phyloP scores from a whole-genome alignment of 2,329 filamentous ascomycete species.

The Penicillium hordei region DNA sequence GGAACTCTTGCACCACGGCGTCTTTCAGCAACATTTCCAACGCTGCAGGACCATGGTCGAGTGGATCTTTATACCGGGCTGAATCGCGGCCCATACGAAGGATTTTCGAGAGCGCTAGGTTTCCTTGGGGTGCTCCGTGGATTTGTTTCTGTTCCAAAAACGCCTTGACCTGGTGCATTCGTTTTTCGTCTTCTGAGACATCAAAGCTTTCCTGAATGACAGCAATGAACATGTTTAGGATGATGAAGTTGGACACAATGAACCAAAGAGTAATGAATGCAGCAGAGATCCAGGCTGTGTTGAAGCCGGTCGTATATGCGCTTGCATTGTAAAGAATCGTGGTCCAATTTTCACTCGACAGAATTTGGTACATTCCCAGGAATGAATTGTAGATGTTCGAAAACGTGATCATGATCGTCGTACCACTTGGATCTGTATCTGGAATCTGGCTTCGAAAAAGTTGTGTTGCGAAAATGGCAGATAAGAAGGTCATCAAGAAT shows the following conservation, averaged over 20 bases:
- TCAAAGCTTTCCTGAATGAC: slow-evolving; percentile 99
- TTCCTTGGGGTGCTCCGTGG: slow-evolving; percentile 64
- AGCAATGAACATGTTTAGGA: slow-evolving; percentile 99
- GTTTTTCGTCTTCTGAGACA: slow-evolving; percentile 96
- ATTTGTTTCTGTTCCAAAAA: slow-evolving; percentile 91
- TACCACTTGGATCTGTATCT: slow-evolving; percentile 58
- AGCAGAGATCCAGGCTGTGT: slow-evolving; percentile 89
- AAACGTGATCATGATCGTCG: slow-evolving; percentile 72
- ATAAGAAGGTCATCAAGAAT: slow-evolving; percentile 90
- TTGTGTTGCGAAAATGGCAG: slow-evolving; percentile 89
- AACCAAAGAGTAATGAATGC: slow-evolving; percentile 94
- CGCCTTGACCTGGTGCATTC: slow-evolving; percentile 90
- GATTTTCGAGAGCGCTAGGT: slow-evolving; percentile 62
- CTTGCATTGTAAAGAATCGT: slow-evolving; percentile 80
- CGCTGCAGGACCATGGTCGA: slow-evolving; percentile 87
- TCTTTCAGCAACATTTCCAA: slow-evolving; percentile 97
- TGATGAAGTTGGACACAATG: slow-evolving; percentile 89
- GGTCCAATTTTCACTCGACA: slow-evolving; percentile 98
- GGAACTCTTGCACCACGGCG: slow-evolving; percentile 88
- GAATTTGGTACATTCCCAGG: slow-evolving; percentile 93
- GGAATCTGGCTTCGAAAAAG: slow-evolving; percentile 87
- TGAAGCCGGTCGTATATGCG: slow-evolving; percentile 60
- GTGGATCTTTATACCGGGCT: slow-evolving; percentile 69
- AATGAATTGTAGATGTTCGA: slow-evolving; percentile 93
- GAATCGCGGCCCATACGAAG: slow-evolving; percentile 62